phyloP scores from a whole-genome alignment of 305 asterid genomes.

The Monarda citriodora region DNA sequence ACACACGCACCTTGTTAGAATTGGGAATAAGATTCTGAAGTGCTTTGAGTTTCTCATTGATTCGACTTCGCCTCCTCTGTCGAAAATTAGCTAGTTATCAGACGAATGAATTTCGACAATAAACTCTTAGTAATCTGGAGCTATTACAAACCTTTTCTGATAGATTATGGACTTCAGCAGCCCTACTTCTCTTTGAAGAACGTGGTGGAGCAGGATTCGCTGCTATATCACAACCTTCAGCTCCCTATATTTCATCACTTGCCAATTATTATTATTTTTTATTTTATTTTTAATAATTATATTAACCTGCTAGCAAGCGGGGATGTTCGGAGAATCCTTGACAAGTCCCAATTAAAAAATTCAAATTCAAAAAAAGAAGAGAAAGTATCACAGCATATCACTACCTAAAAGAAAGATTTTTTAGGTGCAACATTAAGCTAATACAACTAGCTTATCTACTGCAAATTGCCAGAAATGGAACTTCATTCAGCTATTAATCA shows the following conservation, averaged over 20 bases:
- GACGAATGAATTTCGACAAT: constrained; percentile 16
- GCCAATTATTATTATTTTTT: no score
- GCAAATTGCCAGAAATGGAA: constrained; percentile 9
- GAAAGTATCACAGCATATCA: no score
- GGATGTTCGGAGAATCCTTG: no score
- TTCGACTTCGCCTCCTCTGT: constrained; percentile 98
- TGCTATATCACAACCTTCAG: constrained; percentile 52
- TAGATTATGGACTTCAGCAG: constrained; percentile 92
- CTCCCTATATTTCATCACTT: constrained; percentile 38
- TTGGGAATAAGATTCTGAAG: constrained; percentile 94
- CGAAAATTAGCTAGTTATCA: constrained; percentile 19
- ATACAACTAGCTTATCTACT: neutral
- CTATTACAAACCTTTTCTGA: constrained; percentile 82
- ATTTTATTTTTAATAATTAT: no score
- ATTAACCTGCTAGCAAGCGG: no score
- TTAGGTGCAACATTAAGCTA: neutral
- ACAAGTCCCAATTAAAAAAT: constrained; percentile 8
- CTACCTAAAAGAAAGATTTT: constrained; percentile 1
- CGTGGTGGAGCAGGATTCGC: constrained; percentile 44
- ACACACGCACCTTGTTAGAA: constrained; percentile 97
- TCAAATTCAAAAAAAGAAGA: neutral
- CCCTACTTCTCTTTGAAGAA: constrained; percentile 91
- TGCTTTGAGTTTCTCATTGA: constrained; percentile 96
- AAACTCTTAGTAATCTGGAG: constrained; percentile 16
- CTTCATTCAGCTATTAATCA: neutral